These are phyloP conservation scores for Suhomyces taliae DNA, from an alignment of 1,139 yeast species.

Conservation along the genomic window DNA sequence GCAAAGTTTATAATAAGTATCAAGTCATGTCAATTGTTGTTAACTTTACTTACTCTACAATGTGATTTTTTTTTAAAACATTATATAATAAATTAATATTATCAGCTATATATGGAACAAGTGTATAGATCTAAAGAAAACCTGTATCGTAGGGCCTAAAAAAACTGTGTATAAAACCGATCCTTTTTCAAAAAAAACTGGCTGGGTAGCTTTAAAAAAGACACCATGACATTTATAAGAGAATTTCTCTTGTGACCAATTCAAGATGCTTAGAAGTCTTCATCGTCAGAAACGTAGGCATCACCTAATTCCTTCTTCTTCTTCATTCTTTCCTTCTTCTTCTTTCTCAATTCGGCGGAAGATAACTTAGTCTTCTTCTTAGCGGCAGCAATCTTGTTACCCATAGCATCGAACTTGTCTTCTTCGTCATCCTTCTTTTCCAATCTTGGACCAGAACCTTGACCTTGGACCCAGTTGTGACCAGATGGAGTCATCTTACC, in stretches of 20 bases:
- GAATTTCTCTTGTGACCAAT: constrained; percentile 2
- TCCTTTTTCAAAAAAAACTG: constrained; percentile 11
- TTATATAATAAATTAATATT: constrained; percentile 11
- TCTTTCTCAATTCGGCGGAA: constrained; percentile 99
- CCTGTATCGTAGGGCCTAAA: constrained; percentile 7
- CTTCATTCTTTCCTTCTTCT: constrained; percentile 99
- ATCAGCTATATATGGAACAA: constrained; percentile 12
- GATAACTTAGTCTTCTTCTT: constrained; percentile 98
- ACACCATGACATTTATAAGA: constrained; percentile 5
- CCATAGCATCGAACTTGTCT: constrained; percentile 99
- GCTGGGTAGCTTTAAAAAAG: constrained; percentile 5
- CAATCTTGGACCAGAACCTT: constrained; percentile 99
- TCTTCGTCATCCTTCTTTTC: constrained; percentile 96
- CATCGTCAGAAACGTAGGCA: constrained; percentile 96
- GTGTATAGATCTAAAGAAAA: constrained; percentile 8
- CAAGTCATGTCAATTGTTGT: no score
- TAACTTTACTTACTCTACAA: neutral
- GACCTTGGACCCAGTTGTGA: constrained; percentile 99
- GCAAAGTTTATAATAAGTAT: no score
- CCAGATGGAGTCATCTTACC: constrained; percentile 99
- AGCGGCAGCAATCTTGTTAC: constrained; percentile 96
- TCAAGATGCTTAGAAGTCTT: constrained; percentile 25
- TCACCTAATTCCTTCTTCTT: constrained; percentile 99
- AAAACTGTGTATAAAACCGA: constrained; percentile 9
- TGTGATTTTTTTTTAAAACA: neutral